Evolutionary conservation across 805 yeast species (phyloP), one percentile per base, ranked within the genome.

Genomic region (Nakazawaea anatomiae): DNA sequence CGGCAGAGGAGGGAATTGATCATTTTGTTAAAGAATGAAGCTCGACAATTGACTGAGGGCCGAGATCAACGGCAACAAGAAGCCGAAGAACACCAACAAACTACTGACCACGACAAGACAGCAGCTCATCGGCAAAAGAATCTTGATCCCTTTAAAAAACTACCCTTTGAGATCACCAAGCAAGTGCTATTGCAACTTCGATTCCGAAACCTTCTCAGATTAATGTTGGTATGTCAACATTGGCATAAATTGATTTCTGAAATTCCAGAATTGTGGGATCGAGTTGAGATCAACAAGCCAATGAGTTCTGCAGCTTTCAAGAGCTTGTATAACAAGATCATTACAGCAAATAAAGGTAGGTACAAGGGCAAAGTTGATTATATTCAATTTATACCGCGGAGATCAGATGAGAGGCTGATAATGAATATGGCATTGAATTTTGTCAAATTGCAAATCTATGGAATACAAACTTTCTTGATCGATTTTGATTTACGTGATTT

Each of bases 141-240:
- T 36, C 39, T 30, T 9, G 68, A 66, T 48, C 64, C 65, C 1
- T 14, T 62, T 3, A 18, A 39, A 5, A 31, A 39, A 4, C 52
- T 66, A 6, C 70, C 70, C 1, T 47, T 53, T n/a, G 69, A 66
- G 44, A 9, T 65, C 4, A 34, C 55, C n/a, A 39, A 41, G 2
- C 7, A 27, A 0, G 50, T 65, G 3, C 38, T 62, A 11, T 31
- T 30, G 1, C 25, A 45, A 3, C 41, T 64, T 9, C 45, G 50
- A 28, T 43, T 51, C 30, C n/a, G 38, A n/a, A 8, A 29, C 4
- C 11, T 44, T 28, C 8, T 31, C 12, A 32, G 12, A 11, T 30
- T 46, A 14, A 14, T 46, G 28, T 3, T 38, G 18, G 52, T 50
- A 6, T 30, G n/a, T 8, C n/a, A 42, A 29, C 14, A 25, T 5